Evolutionary conservation across 352 stramenopile species (phyloP), one percentile per base, ranked within the genome.

Genomic region (Phytophthora pinifolia): DNA sequence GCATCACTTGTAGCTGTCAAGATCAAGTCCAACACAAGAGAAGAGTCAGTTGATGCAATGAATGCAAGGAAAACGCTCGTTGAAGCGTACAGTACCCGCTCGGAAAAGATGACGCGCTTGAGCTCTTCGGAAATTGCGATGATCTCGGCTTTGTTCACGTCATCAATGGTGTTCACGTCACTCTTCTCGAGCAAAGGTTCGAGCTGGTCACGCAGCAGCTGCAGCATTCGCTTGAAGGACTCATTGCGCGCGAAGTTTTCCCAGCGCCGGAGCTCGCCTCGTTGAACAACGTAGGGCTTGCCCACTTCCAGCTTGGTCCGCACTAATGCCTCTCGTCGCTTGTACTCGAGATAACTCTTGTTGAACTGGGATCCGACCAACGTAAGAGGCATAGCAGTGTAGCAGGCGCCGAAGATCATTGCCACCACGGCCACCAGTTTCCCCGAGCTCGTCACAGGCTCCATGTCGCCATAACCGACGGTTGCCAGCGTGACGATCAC

Each of bases 371-470:
- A 88, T 17, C 81, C 81, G 31, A 92, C 81, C 25, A 92, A 67
- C 20, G 81, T 92, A 34, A 92, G 67, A 3, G 81, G 81, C 81
- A 92, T 89, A 22, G 81, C 81, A 36, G 77, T 92, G 63, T 92
- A 92, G 48, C 79, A 92, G 18, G 81, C 79, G 6, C 81, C 81
- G 37, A 92, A 88, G 49, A 92, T 79, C 81, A 92, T 92, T n/a
- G 79, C 79, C 8, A 82, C 65, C 10, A 89, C 73, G 3, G 79
- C 76, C 10, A 91, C 78, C 31, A 91, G 76, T 50, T 88, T 88
- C 22, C 81, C 81, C 4, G 69, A 65, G 15, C 69, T 84, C 20
- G 72, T 83, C 13, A 84, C 75, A 12, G 81, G 75, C 48, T 88
- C 77, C 71, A 92, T 89, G 48, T 92, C 82, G 22, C 82, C 82